Conservation (phyloP, 495 filamentous ascomycete species). For the Talaromyces adpressus region DNA sequence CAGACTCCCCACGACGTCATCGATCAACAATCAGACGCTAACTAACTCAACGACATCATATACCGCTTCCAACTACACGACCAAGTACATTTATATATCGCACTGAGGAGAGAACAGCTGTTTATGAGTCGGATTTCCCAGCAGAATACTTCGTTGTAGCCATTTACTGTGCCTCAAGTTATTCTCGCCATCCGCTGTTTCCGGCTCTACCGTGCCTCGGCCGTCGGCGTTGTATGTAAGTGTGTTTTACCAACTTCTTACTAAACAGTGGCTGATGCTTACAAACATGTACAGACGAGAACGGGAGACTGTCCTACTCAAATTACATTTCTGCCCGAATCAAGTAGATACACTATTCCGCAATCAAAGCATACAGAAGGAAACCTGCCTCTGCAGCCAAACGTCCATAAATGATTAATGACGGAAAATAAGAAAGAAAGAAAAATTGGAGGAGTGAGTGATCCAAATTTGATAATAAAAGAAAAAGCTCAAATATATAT, state of each 20-base stretch:
- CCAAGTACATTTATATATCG: too few relatives aligned
- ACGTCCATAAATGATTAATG: background rate
- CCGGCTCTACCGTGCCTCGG: background rate
- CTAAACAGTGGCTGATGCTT: background rate
- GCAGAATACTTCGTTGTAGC: background rate
- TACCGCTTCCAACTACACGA: background rate
- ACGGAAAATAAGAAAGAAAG: background rate
- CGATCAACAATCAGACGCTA: background rate
- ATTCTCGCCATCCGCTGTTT: background rate
- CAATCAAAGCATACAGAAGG: background rate
- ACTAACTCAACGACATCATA: background rate
- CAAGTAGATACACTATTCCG: background rate
- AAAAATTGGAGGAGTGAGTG: background rate
- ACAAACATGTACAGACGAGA: background rate
- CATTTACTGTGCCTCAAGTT: background rate
- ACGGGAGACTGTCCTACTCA: background rate
- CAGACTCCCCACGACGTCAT: background rate
- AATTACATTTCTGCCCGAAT: background rate
- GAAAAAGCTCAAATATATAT: slow-evolving; percentile 2
- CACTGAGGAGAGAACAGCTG: background rate
- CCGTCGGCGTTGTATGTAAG: background rate
- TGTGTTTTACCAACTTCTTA: background rate
- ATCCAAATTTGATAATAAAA: background rate
- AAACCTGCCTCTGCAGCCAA: background rate
- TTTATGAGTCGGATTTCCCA: background rate